Base-by-base conservation (phyloP, 768 basidiomycete species). In the Kwoniella sp. region DNA sequence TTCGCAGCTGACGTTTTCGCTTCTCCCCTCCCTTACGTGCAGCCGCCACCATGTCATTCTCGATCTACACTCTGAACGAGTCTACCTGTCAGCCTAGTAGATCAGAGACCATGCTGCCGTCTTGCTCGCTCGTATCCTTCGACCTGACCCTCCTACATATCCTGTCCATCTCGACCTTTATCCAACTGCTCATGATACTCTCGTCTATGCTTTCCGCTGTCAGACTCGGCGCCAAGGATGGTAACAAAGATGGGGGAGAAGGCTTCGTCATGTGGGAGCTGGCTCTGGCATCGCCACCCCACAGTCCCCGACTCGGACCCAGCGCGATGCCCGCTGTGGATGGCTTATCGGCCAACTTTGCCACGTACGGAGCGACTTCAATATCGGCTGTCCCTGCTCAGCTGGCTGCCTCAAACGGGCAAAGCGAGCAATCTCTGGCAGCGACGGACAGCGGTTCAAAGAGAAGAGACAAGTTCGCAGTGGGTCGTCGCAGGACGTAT, bases 181-280 rank as follows among this genome's bases (percentile, higher is more conserved):
- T 62, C 6, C 51, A 58, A 25, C 51, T 70, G 32, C 38, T 70
- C 8, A 58, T 63, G 19, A 56, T 67, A n/a, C 43, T 70, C 22
- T 65, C 65, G 1, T 51, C 58, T 3, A 62, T 60, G 1, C 47
- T 67, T 7, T 44, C 54, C 34, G 3, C 39, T 38, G 8, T 48
- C 23, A 34, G 37, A 12, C 22, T 45, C 15, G 2, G 22, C 46
- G 15, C 44, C 27, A 39, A 43, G 27, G 23, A 37, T 31, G 45
- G 5, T 34, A 46, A 27, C 44, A 57, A 17, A 33, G 39, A 29
- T 5, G 36, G 43, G 3, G 39, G 49, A 9, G 46, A 56, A 27
- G 58, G 58, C 0, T 70, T 67, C 43, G 60, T 70, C 48, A 70
- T 70, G 68, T 70, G 68, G 68, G 68, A 70, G 23, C 26, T 70